These are phyloP conservation scores for Penicillium brevicompactum DNA, from an alignment of 2,329 filamentous ascomycete genomes.

Conservation along the genomic window DNA sequence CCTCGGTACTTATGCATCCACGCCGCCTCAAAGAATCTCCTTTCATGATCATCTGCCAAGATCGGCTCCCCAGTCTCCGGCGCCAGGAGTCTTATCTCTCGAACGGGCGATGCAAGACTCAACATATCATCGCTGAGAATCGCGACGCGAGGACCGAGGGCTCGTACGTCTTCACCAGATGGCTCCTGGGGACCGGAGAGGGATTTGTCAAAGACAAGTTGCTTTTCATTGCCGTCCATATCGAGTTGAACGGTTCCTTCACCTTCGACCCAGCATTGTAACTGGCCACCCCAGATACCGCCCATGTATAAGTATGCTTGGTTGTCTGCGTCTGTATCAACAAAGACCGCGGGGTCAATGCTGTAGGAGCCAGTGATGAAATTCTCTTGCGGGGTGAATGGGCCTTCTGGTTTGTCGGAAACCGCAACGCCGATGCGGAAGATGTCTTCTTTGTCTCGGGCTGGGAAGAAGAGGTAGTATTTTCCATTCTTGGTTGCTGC, in stretches of 20 bases:
- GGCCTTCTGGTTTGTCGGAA: constrained; percentile 65
- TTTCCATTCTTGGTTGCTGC: constrained; percentile 68
- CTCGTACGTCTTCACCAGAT: constrained; percentile 54
- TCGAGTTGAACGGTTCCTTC: constrained; percentile 41
- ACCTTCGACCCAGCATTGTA: constrained; percentile 69
- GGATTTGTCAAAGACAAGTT: constrained; percentile 55
- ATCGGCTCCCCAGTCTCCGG: constrained; percentile 61
- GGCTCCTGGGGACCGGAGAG: constrained; percentile 64
- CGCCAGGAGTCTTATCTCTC: constrained; percentile 66
- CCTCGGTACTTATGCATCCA: constrained; percentile 75
- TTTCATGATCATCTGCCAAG: constrained; percentile 67
- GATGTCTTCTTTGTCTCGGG: constrained; percentile 67
- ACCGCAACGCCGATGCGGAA: constrained; percentile 77
- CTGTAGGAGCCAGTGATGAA: constrained; percentile 71
- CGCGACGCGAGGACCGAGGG: constrained; percentile 68
- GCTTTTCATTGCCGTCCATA: constrained; percentile 24
- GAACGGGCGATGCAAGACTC: constrained; percentile 57
- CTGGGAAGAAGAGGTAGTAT: constrained; percentile 79
- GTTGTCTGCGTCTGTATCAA: constrained; percentile 62
- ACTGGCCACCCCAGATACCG: constrained; percentile 77
- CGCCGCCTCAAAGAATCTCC: constrained; percentile 78
- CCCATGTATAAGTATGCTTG: constrained; percentile 73
- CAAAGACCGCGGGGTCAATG: constrained; percentile 75
- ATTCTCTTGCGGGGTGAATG: constrained; percentile 66
- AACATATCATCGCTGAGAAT: constrained; percentile 67